These are phyloP conservation scores for Handroanthus guayacan DNA, from an alignment of 257 asterid species.

Conservation along the genomic window DNA sequence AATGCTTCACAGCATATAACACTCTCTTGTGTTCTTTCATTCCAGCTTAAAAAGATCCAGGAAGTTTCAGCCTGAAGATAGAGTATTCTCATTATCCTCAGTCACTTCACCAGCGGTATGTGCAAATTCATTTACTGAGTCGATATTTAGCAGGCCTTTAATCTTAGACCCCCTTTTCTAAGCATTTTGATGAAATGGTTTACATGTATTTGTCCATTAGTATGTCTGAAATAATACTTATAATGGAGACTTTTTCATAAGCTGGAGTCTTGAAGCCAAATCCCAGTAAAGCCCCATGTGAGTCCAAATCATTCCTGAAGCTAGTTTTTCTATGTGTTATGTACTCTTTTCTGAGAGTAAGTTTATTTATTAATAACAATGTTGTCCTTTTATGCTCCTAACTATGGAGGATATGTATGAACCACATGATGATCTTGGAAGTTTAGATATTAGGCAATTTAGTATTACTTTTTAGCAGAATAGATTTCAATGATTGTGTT, in stretches of 20 bases:
- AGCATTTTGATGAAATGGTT: background rate
- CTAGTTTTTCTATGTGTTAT: background rate
- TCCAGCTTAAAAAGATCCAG: constrained; percentile 71
- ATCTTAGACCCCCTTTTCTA: background rate
- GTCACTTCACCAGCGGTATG: constrained; percentile 96
- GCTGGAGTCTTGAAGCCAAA: background rate
- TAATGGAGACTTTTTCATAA: background rate
- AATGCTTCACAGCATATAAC: background rate
- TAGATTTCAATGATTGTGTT: background rate
- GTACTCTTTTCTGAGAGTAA: background rate
- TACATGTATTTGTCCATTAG: background rate
- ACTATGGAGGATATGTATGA: background rate
- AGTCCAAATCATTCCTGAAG: background rate
- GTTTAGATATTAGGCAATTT: background rate
- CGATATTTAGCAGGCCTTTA: background rate
- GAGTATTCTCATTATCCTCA: constrained; percentile 79
- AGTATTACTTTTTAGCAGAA: background rate
- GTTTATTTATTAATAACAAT: background rate
- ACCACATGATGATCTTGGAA: background rate
- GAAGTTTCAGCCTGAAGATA: constrained; percentile 75
- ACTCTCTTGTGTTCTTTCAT: constrained; percentile 16
- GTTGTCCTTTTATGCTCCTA: background rate
- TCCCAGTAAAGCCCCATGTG: background rate
- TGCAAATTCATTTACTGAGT: background rate
- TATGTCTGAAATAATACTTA: background rate